A percentile compares a stretch with the other conserved stretches of the same genome.
These are phyloP conservation scores for Sutorius australiensis DNA, from an alignment of 768 basidiomycete genomes.

Conservation along the genomic window DNA sequence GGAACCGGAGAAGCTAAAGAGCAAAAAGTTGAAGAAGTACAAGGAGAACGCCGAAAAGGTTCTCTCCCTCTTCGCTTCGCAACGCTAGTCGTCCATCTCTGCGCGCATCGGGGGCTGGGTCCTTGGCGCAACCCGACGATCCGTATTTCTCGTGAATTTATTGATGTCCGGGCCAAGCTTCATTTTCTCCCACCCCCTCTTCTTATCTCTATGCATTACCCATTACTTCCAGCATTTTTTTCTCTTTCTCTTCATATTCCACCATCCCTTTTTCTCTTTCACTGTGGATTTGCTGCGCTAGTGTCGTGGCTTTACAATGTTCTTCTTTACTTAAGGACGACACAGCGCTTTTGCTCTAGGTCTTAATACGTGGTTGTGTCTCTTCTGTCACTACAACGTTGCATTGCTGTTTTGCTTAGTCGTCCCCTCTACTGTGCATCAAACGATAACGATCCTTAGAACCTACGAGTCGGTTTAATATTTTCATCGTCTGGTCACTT, in stretches of 20 bases:
- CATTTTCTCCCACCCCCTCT: conserved; percentile 3
- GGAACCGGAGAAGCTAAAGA: conserved; percentile 59
- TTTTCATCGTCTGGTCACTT: conserved; percentile 9
- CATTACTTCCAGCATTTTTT: conserved; percentile 20
- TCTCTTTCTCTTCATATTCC: conserved; percentile 8
- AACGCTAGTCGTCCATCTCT: conserved; percentile 42
- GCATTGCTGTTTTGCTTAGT: conserved; percentile 30
- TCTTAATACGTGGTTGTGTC: conserved; percentile 28
- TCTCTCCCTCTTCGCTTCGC: conserved; percentile 75
- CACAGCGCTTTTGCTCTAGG: conserved; percentile 22
- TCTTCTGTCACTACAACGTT: conserved; percentile 25
- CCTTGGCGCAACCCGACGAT: conserved; percentile 15
- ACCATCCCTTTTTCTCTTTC: not conserved
- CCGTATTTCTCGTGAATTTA: conserved; percentile 14
- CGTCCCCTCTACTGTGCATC: conserved; percentile 16
- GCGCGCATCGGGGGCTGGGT: conserved; percentile 22
- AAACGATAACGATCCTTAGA: conserved; percentile 28
- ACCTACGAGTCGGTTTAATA: conserved; percentile 21
- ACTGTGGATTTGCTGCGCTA: conserved; percentile 22
- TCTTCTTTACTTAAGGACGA: conserved; percentile 23
- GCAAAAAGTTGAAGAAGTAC: conserved; percentile 78
- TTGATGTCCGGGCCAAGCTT: conserved; percentile 21
- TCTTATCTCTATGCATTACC: conserved; percentile 32
- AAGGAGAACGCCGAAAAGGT: conserved; percentile 87
- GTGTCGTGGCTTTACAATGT: conserved; percentile 15